These are phyloP conservation scores for Pholiota microspora DNA, from an alignment of 768 basidiomycete genomes.

Conservation along the genomic window DNA sequence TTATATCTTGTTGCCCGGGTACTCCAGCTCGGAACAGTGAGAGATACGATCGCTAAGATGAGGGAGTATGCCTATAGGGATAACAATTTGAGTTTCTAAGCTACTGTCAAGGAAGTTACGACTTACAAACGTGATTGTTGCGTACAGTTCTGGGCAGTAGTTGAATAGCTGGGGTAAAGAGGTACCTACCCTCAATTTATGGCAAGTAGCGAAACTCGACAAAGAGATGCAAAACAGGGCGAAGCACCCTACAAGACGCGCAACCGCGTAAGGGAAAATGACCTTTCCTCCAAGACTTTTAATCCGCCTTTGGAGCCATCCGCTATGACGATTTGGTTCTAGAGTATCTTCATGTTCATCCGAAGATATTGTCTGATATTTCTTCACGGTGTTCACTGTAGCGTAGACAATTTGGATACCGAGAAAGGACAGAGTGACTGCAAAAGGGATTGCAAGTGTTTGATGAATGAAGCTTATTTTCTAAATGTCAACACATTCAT, in stretches of 20 bases:
- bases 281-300: slow-evolving; percentile 3
- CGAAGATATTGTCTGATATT: no score
- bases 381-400: neutral
- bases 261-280: slow-evolving; percentile 6
- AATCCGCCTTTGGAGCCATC: neutral
- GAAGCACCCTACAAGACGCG: slow-evolving; percentile 14
- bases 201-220: neutral
- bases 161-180: neutral
- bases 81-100: neutral
- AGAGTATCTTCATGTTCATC: neutral
- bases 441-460: neutral
- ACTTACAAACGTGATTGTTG: slow-evolving; percentile 14
- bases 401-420: neutral
- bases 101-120: neutral
- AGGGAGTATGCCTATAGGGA: slow-evolving; percentile 40
- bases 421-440: neutral
- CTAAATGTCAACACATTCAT: neutral
- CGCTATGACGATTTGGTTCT: neutral
- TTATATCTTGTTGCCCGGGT: slow-evolving; percentile 23
- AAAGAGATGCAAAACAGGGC: slow-evolving; percentile 12
- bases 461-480: neutral
- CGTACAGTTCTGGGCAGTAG: slow-evolving; percentile 12
- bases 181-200: neutral
- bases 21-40: slow-evolving; percentile 30
- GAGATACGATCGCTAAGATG: slow-evolving; percentile 36